Evolutionary conservation across 1,284 basidiomycete genomes (phyloP).

Genomic region (Cryptococcus sp.): DNA sequence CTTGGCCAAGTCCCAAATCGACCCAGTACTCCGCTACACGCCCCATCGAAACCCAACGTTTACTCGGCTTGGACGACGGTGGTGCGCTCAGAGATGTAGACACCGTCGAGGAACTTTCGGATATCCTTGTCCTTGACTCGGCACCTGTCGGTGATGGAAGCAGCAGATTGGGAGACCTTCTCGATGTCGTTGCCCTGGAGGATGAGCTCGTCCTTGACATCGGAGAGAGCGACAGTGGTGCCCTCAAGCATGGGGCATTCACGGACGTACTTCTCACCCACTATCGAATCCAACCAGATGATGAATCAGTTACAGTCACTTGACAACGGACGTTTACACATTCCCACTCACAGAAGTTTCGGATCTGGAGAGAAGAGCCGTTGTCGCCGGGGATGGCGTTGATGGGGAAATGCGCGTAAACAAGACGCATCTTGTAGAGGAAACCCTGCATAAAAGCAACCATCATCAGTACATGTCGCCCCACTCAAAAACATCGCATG

Average conservation of each 20-base stretch:
- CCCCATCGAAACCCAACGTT: slow-evolving; percentile 8
- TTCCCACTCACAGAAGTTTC: slow-evolving; percentile 84
- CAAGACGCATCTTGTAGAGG: slow-evolving; percentile 99
- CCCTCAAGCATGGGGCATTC: slow-evolving; percentile 91
- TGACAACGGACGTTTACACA: not conserved
- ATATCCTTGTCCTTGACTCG: slow-evolving; percentile 98
- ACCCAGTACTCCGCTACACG: not conserved
- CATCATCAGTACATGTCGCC: slow-evolving; percentile 59
- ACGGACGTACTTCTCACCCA: slow-evolving; percentile 75
- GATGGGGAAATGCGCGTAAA: slow-evolving; percentile 99
- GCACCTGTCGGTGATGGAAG: slow-evolving; percentile 91
- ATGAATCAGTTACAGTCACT: not conserved
- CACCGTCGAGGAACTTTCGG: slow-evolving; percentile 69
- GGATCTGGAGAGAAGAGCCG: slow-evolving; percentile 84
- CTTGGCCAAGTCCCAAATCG: not conserved
- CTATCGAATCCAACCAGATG: slow-evolving; percentile 11
- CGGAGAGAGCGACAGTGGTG: slow-evolving; percentile 84
- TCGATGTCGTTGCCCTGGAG: slow-evolving; percentile 93
- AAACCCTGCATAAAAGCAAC: slow-evolving; percentile 67
- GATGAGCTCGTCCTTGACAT: slow-evolving; percentile 93
- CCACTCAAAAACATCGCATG: too few relatives aligned
- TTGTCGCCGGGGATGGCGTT: slow-evolving; percentile 93
- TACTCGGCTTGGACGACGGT: slow-evolving; percentile 40
- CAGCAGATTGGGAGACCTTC: slow-evolving; percentile 94
- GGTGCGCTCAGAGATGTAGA: slow-evolving; percentile 62